phyloP scores from a whole-genome alignment of 495 filamentous ascomycete species.

The Thermothielavioides terrestris region DNA sequence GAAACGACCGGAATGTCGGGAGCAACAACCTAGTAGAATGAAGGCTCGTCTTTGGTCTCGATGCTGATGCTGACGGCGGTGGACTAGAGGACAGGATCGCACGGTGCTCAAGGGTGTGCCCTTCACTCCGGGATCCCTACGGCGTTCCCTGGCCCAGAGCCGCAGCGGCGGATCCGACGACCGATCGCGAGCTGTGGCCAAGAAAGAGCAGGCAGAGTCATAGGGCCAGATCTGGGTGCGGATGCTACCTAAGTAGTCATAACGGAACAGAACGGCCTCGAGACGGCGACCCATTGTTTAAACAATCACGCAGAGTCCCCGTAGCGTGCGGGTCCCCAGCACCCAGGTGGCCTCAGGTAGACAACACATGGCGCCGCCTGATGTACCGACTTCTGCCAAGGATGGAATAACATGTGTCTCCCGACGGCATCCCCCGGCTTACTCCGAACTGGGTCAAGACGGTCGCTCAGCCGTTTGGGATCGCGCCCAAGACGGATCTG shows the following conservation, averaged over 20 bases:
- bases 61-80: neutral
- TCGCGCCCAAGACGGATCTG: conserved; percentile 6
- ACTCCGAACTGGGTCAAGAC: no score
- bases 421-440: neutral
- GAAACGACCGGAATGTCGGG: conserved; percentile 2
- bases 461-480: neutral
- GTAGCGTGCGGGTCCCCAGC: neutral
- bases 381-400: conserved; percentile 18
- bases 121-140: neutral
- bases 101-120: neutral
- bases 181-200: conserved; percentile 11
- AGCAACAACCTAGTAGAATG: no score
- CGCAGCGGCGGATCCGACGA: conserved; percentile 21
- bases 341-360: neutral
- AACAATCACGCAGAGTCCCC: neutral
- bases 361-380: neutral
- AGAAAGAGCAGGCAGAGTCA: conserved; percentile 7
- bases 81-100: neutral
- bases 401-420: neutral
- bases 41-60: neutral
- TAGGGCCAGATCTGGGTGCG: conserved; percentile 5
- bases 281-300: conserved; percentile 6
- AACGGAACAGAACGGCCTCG: neutral
- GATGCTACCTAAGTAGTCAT: conserved; percentile 11
- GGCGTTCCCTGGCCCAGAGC: conserved; percentile 18